These are phyloP conservation scores for Auriscalpium orientale DNA, from an alignment of 768 basidiomycete species.

Conservation along the genomic window DNA sequence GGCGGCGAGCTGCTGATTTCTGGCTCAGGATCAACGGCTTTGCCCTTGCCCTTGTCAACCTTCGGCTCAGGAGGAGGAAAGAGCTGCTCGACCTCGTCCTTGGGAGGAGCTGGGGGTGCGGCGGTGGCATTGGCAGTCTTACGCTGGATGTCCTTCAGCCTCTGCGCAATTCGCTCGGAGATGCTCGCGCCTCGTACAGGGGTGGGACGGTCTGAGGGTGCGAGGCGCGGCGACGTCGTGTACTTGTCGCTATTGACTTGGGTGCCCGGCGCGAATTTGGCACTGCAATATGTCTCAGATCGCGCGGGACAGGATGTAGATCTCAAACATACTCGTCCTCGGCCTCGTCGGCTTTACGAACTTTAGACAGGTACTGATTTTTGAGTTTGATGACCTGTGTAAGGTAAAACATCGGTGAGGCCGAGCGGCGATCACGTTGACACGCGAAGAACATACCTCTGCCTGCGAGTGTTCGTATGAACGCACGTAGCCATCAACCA, in stretches of 20 bases:
- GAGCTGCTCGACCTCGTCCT: constrained; percentile 24
- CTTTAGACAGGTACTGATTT: constrained; percentile 69
- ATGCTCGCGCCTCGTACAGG: constrained; percentile 70
- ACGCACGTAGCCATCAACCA: constrained; percentile 30
- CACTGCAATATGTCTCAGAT: constrained; percentile 37
- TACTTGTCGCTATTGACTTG: constrained; percentile 55
- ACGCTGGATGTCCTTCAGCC: constrained; percentile 73
- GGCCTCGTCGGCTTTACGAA: constrained; percentile 80
- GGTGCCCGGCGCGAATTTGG: constrained; percentile 76
- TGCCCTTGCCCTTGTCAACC: constrained; percentile 82
- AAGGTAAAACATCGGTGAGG: neutral
- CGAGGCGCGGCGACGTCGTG: constrained; percentile 68
- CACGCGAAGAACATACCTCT: constrained; percentile 37
- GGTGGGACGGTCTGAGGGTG: constrained; percentile 48
- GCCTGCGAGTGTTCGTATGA: constrained; percentile 63
- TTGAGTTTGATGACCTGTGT: constrained; percentile 55
- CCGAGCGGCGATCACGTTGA: neutral
- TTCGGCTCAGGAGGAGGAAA: constrained; percentile 34
- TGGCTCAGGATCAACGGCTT: constrained; percentile 37
- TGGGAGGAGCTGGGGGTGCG: constrained; percentile 9
- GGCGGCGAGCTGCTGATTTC: constrained; percentile 46
- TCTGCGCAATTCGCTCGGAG: constrained; percentile 78
- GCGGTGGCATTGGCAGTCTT: constrained; percentile 26
- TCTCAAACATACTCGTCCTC: constrained; percentile 76
- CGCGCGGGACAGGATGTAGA: neutral